Evolutionary conservation across 1,139 yeast species (phyloP), one percentile per base, ranked within the genome.

Genomic region (Entelexis paramagnoliae): DNA sequence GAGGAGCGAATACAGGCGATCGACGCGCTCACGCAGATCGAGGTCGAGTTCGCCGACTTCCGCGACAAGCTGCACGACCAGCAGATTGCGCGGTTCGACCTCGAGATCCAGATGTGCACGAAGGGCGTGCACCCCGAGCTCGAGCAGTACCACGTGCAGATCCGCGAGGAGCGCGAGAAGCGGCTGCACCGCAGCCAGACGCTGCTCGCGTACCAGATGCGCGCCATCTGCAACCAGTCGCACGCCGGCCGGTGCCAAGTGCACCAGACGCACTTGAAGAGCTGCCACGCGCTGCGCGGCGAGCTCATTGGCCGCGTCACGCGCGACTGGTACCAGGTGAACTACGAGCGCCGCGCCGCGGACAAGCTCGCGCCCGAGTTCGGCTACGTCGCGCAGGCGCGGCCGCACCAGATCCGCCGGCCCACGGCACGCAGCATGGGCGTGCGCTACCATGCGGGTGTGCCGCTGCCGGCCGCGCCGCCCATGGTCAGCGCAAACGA

Each of bases 61-160:
- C 78, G 96, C 58, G 97, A 91, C 66, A 76, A 64, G 68, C 63
- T 70, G 43, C 71, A 68, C 55, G 67, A 66, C 48, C 73, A 70
- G 65, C 88, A 86, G 65, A 72, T 88, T 65, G 73, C 77, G 48
- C 76, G 85, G 56, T 74, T 84, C 57, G 87, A 85, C 60, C 82
- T 84, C 45, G 97, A 91, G 66, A 72, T 89, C 56, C 85, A 83
- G 62, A 77, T 89, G 73, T 89, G 97, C 68, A 72, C 83, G 33
- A 85, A 83, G 60, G 96, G 96, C 7, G 78, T 89, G 22, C 98
- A 91, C 65, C 97, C 97, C 0, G 96, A 89, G 62, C 68, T 81
- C 53, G 76, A 76, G 55, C 66, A 72, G 36, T 77, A 80, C 42
- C 83, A 85, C 63, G 78, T 77, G 55, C 83, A 81, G 65, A 81